Evolutionary conservation across 495 filamentous ascomycete species (phyloP), one percentile per base, ranked within the genome.

Genomic region (Neurospora sublineolata): DNA sequence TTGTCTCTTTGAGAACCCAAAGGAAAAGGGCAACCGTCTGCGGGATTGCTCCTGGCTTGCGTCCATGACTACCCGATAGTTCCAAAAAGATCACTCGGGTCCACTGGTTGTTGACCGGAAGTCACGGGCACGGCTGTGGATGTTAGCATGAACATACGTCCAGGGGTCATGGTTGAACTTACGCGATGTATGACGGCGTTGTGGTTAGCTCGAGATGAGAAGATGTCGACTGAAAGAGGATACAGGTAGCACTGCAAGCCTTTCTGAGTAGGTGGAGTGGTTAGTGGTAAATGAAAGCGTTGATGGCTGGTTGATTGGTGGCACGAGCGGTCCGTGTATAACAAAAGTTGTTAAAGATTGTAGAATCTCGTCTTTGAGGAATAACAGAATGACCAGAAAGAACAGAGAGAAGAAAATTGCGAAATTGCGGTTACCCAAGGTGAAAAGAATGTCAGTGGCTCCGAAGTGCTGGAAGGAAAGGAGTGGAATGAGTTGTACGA

Each of bases 401-500:
- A 27, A 64, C 27, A 64, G 52, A 33, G 52, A 64, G 6, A 33
- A 60, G 52, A 36, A 33, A 64, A 18, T 30, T 64, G 52, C 27
- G 52, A 64, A 60, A 18, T 64, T 64, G 52, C 52, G 52, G 52
- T 18, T 64, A 36, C 52, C 52, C 52, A 64, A 64, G 18, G 27
- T 64, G 52, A 72, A 78, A 73, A 71, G 78, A 77, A 42, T 71
- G 73, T 71, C 73, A 23, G 68, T 7, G 60, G 67, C 46, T 68
- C 73, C 67, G 77, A 64, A 69, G 41, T 70, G 73, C 42, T 68
- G 72, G 70, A 68, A 67, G 76, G 77, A 73, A 84, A 85, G 78
- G 83, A 85, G 77, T 73, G 83, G 82, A 72, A 70, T 80, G 82
- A 81, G 79, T 79, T 79, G 79, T 75, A 74, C 76, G 71, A 77